Percentiles rank a stretch among this genome's conserved stretches.
Evolutionary conservation across 495 filamentous ascomycete genomes (phyloP).

Genomic region (Terfezia claveryi): DNA sequence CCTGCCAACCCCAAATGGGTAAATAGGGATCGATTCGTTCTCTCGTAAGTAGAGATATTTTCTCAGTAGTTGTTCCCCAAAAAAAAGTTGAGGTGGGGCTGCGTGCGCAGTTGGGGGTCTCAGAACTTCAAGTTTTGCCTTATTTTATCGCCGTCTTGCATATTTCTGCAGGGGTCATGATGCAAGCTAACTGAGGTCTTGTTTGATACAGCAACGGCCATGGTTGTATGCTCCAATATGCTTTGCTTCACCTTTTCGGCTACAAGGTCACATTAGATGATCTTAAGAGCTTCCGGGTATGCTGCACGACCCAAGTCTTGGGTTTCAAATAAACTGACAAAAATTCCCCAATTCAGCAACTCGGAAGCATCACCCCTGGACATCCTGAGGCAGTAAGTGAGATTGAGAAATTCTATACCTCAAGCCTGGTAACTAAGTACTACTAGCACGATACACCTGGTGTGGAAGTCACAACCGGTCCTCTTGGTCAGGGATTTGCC

Average conservation of each 20-base stretch:
- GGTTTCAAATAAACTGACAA: neutral
- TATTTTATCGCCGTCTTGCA: neutral
- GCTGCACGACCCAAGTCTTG: slow-evolving; percentile 16
- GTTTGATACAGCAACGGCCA: slow-evolving; percentile 60
- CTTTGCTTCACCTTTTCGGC: slow-evolving; percentile 89
- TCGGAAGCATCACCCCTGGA: slow-evolving; percentile 54
- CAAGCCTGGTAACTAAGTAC: too few species aligned
- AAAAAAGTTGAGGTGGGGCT: neutral
- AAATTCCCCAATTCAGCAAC: neutral
- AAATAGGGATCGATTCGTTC: slow-evolving; percentile 94
- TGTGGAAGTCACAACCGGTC: slow-evolving; percentile 93
- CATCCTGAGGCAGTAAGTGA: slow-evolving; percentile 55
- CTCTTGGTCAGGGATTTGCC: slow-evolving; percentile 83
- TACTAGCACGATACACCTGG: slow-evolving; percentile 65
- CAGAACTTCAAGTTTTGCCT: neutral
- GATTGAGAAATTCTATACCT: neutral
- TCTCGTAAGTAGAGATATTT: slow-evolving; percentile 56
- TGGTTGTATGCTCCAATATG: slow-evolving; percentile 98
- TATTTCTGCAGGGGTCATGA: neutral
- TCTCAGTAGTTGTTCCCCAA: neutral
- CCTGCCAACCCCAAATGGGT: slow-evolving; percentile 93
- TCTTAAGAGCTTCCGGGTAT: slow-evolving; percentile 83
- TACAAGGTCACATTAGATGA: slow-evolving; percentile 71
- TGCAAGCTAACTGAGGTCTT: slow-evolving; percentile 6
- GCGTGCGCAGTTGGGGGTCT: neutral